Conservation (phyloP, 805 yeast species). For the Pichia deserticola region DNA sequence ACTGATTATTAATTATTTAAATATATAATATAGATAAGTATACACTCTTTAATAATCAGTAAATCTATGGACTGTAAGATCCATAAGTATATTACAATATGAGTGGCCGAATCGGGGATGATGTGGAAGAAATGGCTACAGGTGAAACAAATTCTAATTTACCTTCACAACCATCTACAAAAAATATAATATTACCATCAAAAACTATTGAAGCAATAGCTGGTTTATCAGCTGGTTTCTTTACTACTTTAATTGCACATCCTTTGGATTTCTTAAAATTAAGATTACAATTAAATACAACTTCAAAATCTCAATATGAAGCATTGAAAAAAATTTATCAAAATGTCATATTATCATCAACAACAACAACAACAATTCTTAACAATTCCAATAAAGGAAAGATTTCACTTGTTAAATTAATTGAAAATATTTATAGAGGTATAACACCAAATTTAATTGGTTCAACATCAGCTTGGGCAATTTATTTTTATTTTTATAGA, state of each 20-base stretch:
- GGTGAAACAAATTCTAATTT: background rate
- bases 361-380: background rate
- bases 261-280: constrained; percentile 85
- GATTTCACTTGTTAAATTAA: constrained; percentile 6
- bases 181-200: background rate
- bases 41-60: no score
- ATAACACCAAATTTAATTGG: constrained; percentile 75
- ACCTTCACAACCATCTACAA: background rate
- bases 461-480: constrained; percentile 81
- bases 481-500: constrained; percentile 75
- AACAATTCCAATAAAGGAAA: background rate
- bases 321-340: constrained; percentile 21
- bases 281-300: constrained; percentile 60
- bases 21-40: no score
- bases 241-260: constrained; percentile 75
- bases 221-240: constrained; percentile 75
- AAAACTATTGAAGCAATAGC: constrained; percentile 32
- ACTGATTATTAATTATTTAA: no score
- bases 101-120: background rate
- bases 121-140: background rate
- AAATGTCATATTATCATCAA: constrained; percentile 13
- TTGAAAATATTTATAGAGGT: constrained; percentile 57
- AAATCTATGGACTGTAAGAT: no score
- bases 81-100: background rate
- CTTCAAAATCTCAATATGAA: constrained; percentile 24